phyloP scores from a whole-genome alignment of 768 basidiomycete species.

The Calocybe cyanea region DNA sequence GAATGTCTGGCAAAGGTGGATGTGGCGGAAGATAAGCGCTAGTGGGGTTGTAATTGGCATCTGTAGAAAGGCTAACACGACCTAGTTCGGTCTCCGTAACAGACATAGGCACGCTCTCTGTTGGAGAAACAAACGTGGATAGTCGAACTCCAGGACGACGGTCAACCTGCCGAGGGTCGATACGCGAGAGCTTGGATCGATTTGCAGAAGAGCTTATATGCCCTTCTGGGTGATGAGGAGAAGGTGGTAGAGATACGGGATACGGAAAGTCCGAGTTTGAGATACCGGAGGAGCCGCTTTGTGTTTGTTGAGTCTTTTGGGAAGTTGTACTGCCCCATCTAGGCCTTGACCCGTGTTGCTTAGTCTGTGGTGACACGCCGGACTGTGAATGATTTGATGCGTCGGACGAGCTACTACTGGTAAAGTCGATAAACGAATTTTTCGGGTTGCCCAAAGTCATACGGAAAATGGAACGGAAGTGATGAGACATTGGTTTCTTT shows the following conservation, averaged over 20 bases:
- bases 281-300: slow-evolving; percentile 7
- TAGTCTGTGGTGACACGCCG: slow-evolving; percentile 2
- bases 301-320: slow-evolving; percentile 11
- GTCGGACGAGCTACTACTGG: slow-evolving; percentile 27
- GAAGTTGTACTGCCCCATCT: slow-evolving; percentile 36
- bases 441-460: slow-evolving; percentile 21
- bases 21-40: slow-evolving; percentile 38
- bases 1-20: slow-evolving; percentile 30
- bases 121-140: slow-evolving; percentile 42
- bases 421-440: slow-evolving; percentile 35
- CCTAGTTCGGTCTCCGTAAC: slow-evolving; percentile 52
- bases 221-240: slow-evolving; percentile 29
- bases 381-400: slow-evolving; percentile 21
- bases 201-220: slow-evolving; percentile 8
- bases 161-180: slow-evolving; percentile 38
- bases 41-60: slow-evolving; percentile 8
- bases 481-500: slow-evolving; percentile 14
- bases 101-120: slow-evolving; percentile 53
- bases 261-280: slow-evolving; percentile 37
- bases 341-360: slow-evolving; percentile 19
- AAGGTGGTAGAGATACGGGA: slow-evolving; percentile 42
- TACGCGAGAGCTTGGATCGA: slow-evolving; percentile 37
- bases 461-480: slow-evolving; percentile 18
- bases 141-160: slow-evolving; percentile 30
- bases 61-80: slow-evolving; percentile 33